Base-by-base conservation (phyloP, 345 rosid species). In the Salix arbutifolia region DNA sequence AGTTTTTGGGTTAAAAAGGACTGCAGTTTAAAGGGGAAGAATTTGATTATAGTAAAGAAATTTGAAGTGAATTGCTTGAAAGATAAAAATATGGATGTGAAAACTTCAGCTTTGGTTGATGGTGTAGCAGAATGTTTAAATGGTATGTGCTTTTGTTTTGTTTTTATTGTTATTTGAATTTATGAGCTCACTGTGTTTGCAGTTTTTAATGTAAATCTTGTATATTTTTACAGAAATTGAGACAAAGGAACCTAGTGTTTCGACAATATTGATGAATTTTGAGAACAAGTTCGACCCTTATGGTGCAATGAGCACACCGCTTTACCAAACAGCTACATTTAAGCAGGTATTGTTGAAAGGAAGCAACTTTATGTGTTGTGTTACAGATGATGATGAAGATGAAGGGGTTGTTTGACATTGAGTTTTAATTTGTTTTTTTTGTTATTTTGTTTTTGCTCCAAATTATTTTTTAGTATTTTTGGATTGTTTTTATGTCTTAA, bases 291-390 rank as follows among this genome's bases (percentile, higher is more conserved):
- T 89, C 80, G 99, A 96, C 85, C 97, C 98, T 46, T 91, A 82
- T 79, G 85, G 80, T 87, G 96, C 98, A 52, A 84, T 89, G 89
- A 93, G 96, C 48, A 89, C 91, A 8, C 99, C 98, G 0, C 94
- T 95, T 81, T 93, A 95, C 87, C 98, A 93, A 80, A 95, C 98
- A 0, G 96, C 96, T 58, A 93, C 98, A 1, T 96, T 93, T 84
- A 91, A 90, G 86, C 99, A 94, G 94, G 99, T 90, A 87, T 67
- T 68, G 17, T 9, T 17, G 16, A 2, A 19, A 52, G 58, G 5
- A 23, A 38, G 7, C 30, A 14, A 10, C 44, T 46, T 14, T 31
- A 31, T 26, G 1, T 17, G 12, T 42, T 64, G 28, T 8, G 12
- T 31, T 40, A 60, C 31, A 30, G 58, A 30, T 21, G 33, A 25